Percentiles rank a stretch among this genome's conserved stretches.
phyloP scores from a whole-genome alignment of 1,284 basidiomycete species.

The Fomes fomentarius region DNA sequence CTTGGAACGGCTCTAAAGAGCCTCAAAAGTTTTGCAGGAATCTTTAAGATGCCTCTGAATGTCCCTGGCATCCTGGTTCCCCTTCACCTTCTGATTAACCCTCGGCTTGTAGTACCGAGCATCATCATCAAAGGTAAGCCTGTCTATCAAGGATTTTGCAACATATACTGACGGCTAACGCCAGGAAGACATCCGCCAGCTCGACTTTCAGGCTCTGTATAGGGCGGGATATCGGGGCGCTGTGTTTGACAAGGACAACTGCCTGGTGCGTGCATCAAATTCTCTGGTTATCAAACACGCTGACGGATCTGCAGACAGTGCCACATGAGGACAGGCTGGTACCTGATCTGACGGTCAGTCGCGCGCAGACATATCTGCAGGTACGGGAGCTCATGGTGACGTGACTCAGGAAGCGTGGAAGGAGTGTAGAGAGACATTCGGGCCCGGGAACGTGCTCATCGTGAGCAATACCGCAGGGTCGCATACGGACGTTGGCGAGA shows the following conservation, averaged over 20 bases:
- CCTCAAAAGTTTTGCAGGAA: too few species aligned
- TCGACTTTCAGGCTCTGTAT: constrained; percentile 83
- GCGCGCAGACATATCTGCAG: too few species aligned
- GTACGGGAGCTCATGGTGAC: neutral
- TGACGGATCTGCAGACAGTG: constrained; percentile 58
- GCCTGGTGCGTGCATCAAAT: constrained; percentile 61
- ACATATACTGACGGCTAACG: constrained; percentile 10
- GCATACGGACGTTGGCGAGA: constrained; percentile 72
- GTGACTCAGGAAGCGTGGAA: constrained; percentile 81
- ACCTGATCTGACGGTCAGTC: constrained; percentile 67
- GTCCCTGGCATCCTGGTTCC: too few species aligned
- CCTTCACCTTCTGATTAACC: too few species aligned
- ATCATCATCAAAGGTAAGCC: too few species aligned
- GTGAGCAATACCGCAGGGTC: constrained; percentile 96
- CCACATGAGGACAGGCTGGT: constrained; percentile 76
- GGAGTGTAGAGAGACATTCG: constrained; percentile 75
- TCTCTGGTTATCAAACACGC: too few species aligned
- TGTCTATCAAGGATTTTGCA: constrained; percentile 23
- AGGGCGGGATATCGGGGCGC: constrained; percentile 84
- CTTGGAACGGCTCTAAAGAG: too few species aligned
- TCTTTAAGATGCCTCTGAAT: too few species aligned
- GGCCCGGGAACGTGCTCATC: constrained; percentile 80
- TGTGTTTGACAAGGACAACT: constrained; percentile 98
- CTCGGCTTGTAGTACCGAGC: too few species aligned
- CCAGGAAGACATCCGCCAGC: constrained; percentile 81